phyloP scores from a whole-genome alignment of 1,139 yeast species.

The Kodamaea fungicola region DNA sequence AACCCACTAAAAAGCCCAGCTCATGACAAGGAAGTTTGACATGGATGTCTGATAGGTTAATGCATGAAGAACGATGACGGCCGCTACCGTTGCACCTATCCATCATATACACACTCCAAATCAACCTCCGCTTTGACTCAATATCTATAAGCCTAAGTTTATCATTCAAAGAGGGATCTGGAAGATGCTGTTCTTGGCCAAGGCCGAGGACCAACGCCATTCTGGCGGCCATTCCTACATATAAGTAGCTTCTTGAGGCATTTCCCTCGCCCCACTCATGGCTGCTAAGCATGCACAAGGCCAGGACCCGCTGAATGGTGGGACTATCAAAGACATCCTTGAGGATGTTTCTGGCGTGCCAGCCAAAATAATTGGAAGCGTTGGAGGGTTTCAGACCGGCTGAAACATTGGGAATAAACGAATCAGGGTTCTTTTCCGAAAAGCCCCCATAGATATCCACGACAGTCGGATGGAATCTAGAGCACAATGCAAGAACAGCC shows the following conservation, averaged over 20 bases:
- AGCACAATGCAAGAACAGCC: slow-evolving; percentile 33
- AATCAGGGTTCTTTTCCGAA: slow-evolving; percentile 19
- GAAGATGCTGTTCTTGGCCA: slow-evolving; percentile 20
- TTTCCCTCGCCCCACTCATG: slow-evolving; percentile 44
- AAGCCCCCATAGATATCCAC: slow-evolving; percentile 29
- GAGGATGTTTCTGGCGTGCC: slow-evolving; percentile 31
- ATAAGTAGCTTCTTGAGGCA: slow-evolving; percentile 34
- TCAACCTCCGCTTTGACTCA: slow-evolving; percentile 33
- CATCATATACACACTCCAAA: slow-evolving; percentile 43
- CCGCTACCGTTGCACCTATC: slow-evolving; percentile 40
- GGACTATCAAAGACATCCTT: slow-evolving; percentile 36
- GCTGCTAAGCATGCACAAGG: slow-evolving; percentile 31
- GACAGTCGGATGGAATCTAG: slow-evolving; percentile 30
- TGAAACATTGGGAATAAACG: slow-evolving; percentile 20
- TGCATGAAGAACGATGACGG: slow-evolving; percentile 28
- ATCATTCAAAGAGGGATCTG: slow-evolving; percentile 10
- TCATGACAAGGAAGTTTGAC: slow-evolving; percentile 23
- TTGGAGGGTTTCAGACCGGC: slow-evolving; percentile 14
- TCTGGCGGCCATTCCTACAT: slow-evolving; percentile 37
- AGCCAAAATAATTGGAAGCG: slow-evolving; percentile 37
- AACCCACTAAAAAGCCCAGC: slow-evolving; percentile 23
- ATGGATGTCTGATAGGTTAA: slow-evolving; percentile 22
- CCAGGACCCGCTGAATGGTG: slow-evolving; percentile 34
- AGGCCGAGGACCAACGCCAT: slow-evolving; percentile 37
- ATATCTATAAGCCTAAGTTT: slow-evolving; percentile 15